phyloP scores from a whole-genome alignment of 257 asterid species.

The Anisodus tanguticus region DNA sequence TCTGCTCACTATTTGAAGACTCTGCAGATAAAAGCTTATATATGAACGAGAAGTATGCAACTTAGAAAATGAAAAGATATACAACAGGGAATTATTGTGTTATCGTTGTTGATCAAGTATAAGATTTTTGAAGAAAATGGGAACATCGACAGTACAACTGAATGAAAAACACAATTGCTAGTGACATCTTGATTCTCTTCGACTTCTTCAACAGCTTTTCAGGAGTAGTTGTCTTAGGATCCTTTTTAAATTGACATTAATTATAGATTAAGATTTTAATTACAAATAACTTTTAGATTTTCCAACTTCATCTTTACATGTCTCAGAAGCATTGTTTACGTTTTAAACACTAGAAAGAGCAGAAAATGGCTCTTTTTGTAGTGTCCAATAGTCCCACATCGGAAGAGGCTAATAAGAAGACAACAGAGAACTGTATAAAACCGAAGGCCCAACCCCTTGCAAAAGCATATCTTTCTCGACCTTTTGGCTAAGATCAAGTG shows the following conservation, averaged over 20 bases:
- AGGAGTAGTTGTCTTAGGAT: too few species aligned
- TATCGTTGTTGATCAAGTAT: too few species aligned
- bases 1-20: neutral
- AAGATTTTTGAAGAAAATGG: too few species aligned
- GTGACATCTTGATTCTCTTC: neutral
- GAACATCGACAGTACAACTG: neutral
- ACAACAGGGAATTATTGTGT: neutral
- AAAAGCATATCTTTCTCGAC: constrained; percentile 48
- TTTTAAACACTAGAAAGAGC: neutral
- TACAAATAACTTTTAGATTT: neutral
- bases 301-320: too few species aligned
- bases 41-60: too few species aligned
- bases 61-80: neutral
- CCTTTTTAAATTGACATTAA: too few species aligned
- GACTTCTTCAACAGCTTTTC: neutral
- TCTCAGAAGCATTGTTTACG: neutral
- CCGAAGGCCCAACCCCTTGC: neutral
- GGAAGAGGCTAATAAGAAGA: neutral
- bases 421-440: neutral
- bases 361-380: too few species aligned
- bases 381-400: neutral
- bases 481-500: constrained; percentile 58
- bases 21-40: neutral
- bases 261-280: too few species aligned
- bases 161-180: too few species aligned